These are phyloP conservation scores for Phytopythium montanum DNA, from an alignment of 352 stramenopile genomes.

Conservation along the genomic window DNA sequence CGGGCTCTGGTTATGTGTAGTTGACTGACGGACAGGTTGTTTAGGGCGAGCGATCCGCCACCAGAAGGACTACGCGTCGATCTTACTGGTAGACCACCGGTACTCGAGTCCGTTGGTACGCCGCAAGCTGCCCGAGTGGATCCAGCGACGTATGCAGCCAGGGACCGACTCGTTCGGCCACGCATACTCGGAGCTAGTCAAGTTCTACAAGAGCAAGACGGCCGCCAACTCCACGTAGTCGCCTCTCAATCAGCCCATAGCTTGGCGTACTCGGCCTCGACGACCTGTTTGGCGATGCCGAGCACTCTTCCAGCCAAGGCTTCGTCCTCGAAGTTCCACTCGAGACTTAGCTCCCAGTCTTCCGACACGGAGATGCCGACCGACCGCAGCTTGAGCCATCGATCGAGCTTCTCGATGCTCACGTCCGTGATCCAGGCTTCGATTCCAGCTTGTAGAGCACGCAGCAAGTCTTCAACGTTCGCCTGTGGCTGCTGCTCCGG, in stretches of 20 bases:
- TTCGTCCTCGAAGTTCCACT: conserved; percentile 86
- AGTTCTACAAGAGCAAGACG: conserved; percentile 71
- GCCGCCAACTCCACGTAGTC: conserved; percentile 2
- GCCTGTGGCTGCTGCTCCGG: conserved; percentile 65
- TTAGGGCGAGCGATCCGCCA: conserved; percentile 95
- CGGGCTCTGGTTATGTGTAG: no score
- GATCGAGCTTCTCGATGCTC: conserved; percentile 52
- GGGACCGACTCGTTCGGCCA: conserved; percentile 55
- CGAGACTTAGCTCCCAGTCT: conserved; percentile 80
- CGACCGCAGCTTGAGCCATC: conserved; percentile 72
- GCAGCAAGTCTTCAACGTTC: conserved; percentile 47
- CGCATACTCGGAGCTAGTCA: conserved; percentile 67
- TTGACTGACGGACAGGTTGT: conserved; percentile 4
- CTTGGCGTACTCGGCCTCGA: conserved; percentile 63
- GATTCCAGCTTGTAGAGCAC: conserved; percentile 44
- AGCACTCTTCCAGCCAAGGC: conserved; percentile 75
- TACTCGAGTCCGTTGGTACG: conserved; percentile 81
- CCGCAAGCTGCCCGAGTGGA: conserved; percentile 74
- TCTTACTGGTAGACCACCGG: conserved; percentile 95
- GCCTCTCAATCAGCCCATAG: conserved; percentile 18
- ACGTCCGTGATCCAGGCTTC: conserved; percentile 65
- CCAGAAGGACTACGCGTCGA: conserved; percentile 95
- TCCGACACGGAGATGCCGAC: conserved; percentile 61
- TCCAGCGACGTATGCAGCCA: conserved; percentile 70
- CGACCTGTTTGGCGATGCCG: conserved; percentile 79